Evolutionary conservation across 768 basidiomycete species (phyloP).

Genomic region (Cantharellus anzutake): DNA sequence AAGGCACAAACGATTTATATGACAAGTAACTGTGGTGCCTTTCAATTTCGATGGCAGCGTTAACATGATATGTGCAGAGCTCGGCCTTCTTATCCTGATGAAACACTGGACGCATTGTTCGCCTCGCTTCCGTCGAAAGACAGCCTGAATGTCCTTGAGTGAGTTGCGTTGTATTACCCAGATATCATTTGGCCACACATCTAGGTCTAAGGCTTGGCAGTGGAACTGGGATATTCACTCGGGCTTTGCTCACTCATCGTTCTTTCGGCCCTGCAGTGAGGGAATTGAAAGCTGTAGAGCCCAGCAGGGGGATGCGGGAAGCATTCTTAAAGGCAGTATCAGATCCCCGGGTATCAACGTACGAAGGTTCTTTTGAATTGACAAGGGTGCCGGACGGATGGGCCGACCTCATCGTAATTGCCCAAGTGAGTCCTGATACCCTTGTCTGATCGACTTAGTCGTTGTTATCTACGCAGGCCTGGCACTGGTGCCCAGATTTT

Average conservation of each 20-base stretch:
- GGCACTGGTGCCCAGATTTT: slow-evolving; percentile 83
- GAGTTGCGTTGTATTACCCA: slow-evolving; percentile 15
- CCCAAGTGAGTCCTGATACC: slow-evolving; percentile 31
- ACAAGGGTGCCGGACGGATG: slow-evolving; percentile 42
- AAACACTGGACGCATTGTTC: slow-evolving; percentile 42
- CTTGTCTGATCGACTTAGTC: background rate
- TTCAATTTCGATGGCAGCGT: background rate
- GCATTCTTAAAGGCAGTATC: slow-evolving; percentile 34
- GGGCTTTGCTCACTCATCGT: slow-evolving; percentile 50
- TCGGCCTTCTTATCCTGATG: slow-evolving; percentile 64
- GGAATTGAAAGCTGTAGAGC: slow-evolving; percentile 55
- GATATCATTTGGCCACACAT: background rate
- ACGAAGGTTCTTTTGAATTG: slow-evolving; percentile 52
- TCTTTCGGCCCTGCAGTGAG: slow-evolving; percentile 32
- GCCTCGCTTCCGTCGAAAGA: slow-evolving; percentile 20
- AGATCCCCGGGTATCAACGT: slow-evolving; percentile 32
- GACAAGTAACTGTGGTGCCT: slow-evolving; percentile 28
- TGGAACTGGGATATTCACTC: slow-evolving; percentile 81
- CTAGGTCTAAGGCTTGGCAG: slow-evolving; percentile 41
- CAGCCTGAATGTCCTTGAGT: slow-evolving; percentile 50
- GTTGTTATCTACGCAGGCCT: slow-evolving; percentile 36
- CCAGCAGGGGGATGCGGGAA: slow-evolving; percentile 65
- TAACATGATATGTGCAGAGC: slow-evolving; percentile 24
- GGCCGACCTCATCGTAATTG: slow-evolving; percentile 64
- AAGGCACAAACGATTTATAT: slow-evolving; percentile 70